Conservation (phyloP, 139 green algal genomes). For the Coelastrella sp. region DNA sequence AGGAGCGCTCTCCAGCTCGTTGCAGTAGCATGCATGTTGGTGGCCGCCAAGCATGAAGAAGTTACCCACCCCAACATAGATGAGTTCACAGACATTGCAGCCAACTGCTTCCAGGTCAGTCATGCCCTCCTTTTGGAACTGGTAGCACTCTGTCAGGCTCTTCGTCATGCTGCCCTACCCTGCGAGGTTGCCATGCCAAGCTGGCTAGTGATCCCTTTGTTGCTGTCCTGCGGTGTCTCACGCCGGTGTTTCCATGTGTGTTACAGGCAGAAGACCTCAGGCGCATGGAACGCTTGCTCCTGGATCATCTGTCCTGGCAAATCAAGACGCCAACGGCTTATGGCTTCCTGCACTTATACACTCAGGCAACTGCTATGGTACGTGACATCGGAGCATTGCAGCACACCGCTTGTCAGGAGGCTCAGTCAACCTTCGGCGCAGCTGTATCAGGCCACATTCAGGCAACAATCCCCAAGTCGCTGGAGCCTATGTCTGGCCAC, state of each 20-base stretch:
- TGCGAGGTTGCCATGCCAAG: not conserved
- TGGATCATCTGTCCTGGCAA: slow-evolving; percentile 62
- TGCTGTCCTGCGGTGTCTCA: not conserved
- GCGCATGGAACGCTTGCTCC: slow-evolving; percentile 68
- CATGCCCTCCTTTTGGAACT: too few relatives aligned
- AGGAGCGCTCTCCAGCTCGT: slow-evolving; percentile 69
- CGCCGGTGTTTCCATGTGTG: not conserved
- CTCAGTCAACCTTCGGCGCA: not conserved
- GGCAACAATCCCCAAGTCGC: not conserved
- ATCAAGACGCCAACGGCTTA: slow-evolving; percentile 61
- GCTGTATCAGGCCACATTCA: not conserved
- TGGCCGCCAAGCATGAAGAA: slow-evolving; percentile 78
- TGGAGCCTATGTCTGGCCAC: not conserved
- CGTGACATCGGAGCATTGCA: slow-evolving; percentile 25
- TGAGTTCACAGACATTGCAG: slow-evolving; percentile 51
- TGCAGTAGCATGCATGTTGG: slow-evolving; percentile 63
- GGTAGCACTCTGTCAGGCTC: too few relatives aligned
- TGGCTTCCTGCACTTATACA: slow-evolving; percentile 67
- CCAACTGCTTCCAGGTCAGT: slow-evolving; percentile 49
- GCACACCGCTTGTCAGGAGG: not conserved
- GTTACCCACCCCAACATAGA: slow-evolving; percentile 49
- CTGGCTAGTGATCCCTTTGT: not conserved
- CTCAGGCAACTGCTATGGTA: slow-evolving; percentile 40
- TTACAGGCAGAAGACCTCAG: slow-evolving; percentile 60
- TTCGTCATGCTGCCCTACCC: too few relatives aligned